Evolutionary conservation across 2,329 filamentous ascomycete genomes (phyloP), one percentile per base, ranked within the genome.

Genomic region (Myriosclerotinia curreyana): DNA sequence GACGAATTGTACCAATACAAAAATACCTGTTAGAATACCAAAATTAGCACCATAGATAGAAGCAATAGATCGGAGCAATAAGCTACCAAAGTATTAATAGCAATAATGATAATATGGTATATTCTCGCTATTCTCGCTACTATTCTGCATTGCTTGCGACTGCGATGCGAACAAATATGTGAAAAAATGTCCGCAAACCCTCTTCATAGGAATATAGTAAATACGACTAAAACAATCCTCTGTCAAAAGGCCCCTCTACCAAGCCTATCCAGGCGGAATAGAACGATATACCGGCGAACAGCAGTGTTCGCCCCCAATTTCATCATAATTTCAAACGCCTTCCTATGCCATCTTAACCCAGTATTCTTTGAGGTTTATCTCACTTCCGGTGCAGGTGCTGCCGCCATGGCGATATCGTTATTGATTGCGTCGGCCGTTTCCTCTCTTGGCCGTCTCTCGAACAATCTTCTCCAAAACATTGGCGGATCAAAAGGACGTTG

Each of bases 401-500:
- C 83, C 8, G 83, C 85, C 15, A 85, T 84, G 17, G 84, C 81
- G 66, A 89, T 81, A 63, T 89, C 86, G 66, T 86, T 82, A 69
- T 88, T 83, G 56, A 86, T 82, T 9, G 78, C 81, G 66, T 83
- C 81, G 4, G 78, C 79, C 1, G 80, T 82, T 54, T 83, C 80
- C 53, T 82, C 79, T 36, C 79, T 76, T 42, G 74, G 78, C 55
- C 80, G 78, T n/a, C 82, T 79, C 69, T 88, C 92, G 73, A 96
- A 96, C 22, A 98, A 74, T 50, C 92, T 84, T 65, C 90, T 84
- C 94, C 94, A 99, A 88, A 91, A 97, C 65, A 80, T 79, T 0
- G 95, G 95, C 46, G 95, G 94, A 71, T 96, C 94, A 55, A 99
- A 81, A 0, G 95, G 95, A 64, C 91, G 84, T 60, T 89, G 88